Evolutionary conservation across 208 protist species (phyloP).

Genomic region (Trypanosoma congolense): DNA sequence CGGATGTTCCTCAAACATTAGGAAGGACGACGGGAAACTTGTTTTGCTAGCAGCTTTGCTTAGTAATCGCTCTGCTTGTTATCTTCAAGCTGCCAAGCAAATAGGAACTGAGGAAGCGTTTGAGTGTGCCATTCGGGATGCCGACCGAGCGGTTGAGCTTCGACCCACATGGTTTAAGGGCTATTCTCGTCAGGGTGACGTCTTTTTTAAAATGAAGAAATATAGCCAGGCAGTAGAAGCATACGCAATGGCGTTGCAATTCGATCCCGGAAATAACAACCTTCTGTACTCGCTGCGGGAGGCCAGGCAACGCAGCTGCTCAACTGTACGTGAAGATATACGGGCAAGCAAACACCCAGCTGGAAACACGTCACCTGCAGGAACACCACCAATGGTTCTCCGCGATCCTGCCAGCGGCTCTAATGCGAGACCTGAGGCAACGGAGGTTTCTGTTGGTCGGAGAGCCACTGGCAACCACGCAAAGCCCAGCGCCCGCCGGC

Average conservation of each 20-base stretch:
- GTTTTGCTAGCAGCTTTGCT: slow-evolving; percentile 77
- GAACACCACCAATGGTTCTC: not conserved
- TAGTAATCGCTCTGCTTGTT: slow-evolving; percentile 93
- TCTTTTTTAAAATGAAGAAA: slow-evolving; percentile 74
- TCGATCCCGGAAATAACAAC: slow-evolving; percentile 73
- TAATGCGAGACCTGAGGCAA: not conserved
- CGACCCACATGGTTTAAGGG: slow-evolving; percentile 92
- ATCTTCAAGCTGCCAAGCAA: slow-evolving; percentile 64
- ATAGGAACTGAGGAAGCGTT: slow-evolving; percentile 44
- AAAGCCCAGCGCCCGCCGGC: slow-evolving; percentile 24
- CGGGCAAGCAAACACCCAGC: slow-evolving; percentile 4
- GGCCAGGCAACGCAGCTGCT: slow-evolving; percentile 25
- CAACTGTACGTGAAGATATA: slow-evolving; percentile 8
- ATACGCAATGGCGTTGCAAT: slow-evolving; percentile 84
- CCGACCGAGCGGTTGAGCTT: slow-evolving; percentile 75
- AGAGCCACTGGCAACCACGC: slow-evolving; percentile 1
- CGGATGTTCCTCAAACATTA: not conserved
- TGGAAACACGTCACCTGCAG: not conserved
- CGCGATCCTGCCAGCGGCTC: not conserved
- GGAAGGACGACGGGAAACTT: slow-evolving; percentile 8
- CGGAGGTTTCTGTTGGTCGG: not conserved
- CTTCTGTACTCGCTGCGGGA: slow-evolving; percentile 55
- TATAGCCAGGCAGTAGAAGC: slow-evolving; percentile 84
- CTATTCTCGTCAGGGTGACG: slow-evolving; percentile 88
- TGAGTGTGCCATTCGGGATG: slow-evolving; percentile 83